These are phyloP conservation scores for Deuterostichococcus epilithicus DNA, from an alignment of 139 green algal genomes.

Conservation along the genomic window DNA sequence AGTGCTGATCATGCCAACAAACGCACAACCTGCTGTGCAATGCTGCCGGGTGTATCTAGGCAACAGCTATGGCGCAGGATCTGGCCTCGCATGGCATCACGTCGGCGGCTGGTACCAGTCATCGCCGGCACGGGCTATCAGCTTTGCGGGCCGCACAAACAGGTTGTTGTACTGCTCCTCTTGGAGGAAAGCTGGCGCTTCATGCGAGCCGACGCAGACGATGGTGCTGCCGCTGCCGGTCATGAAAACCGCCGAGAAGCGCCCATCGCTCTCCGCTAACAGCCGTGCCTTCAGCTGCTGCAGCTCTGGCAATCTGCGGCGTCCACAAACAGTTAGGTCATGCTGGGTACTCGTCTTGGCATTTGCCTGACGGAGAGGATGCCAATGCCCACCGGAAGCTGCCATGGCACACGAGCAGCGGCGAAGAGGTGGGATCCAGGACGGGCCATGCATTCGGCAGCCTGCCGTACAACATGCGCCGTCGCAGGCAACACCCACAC, in stretches of 20 bases:
- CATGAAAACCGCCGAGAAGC: constrained; percentile 92
- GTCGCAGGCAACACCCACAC: neutral
- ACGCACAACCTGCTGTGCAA: neutral
- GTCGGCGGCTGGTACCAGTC: constrained; percentile 62
- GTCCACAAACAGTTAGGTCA: neutral
- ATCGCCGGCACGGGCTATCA: constrained; percentile 61
- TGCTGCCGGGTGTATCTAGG: neutral
- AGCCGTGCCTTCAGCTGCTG: constrained; percentile 77
- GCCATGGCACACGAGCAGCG: no score
- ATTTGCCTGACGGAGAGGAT: no score
- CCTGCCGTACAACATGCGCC: neutral
- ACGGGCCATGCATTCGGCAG: no score
- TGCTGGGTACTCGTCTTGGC: no score
- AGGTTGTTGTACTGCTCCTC: constrained; percentile 52
- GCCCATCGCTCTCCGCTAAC: constrained; percentile 15
- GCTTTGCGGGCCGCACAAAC: constrained; percentile 72
- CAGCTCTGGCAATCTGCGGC: constrained; percentile 79
- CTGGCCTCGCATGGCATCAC: neutral
- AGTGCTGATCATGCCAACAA: no score
- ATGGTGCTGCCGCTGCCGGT: constrained; percentile 91
- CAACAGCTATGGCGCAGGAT: no score
- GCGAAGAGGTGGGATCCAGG: no score
- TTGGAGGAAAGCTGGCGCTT: constrained; percentile 52
- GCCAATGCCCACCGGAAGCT: no score
- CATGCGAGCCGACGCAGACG: constrained; percentile 72